A percentile compares a stretch with the other conserved stretches of the same genome.
These are phyloP conservation scores for Cercospora zeina DNA, from an alignment of 2,329 filamentous ascomycete species.

Conservation along the genomic window DNA sequence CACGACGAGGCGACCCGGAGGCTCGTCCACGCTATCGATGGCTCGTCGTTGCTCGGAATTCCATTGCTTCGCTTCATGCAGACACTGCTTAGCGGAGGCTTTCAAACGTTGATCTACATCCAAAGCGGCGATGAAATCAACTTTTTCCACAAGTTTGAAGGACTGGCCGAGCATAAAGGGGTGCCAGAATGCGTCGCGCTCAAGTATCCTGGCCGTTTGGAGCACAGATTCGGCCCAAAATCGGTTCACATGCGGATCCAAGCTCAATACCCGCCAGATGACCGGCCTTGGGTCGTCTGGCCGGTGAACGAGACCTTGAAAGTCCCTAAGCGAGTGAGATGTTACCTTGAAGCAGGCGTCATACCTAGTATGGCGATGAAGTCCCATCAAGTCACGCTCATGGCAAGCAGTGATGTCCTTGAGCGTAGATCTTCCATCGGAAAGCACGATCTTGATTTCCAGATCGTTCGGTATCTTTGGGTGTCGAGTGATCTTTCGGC, in stretches of 20 bases:
- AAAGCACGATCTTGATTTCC: background rate
- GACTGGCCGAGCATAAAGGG: background rate
- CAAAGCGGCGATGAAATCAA: background rate
- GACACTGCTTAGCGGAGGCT: background rate
- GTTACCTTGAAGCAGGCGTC: background rate
- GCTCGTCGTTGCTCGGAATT: constrained; percentile 5
- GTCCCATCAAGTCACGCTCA: constrained; percentile 3
- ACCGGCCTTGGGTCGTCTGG: background rate
- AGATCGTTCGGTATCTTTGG: background rate
- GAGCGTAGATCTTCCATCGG: too few relatives aligned
- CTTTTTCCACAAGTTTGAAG: background rate
- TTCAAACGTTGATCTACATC: background rate
- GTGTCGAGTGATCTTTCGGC: background rate
- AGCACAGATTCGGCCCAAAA: background rate
- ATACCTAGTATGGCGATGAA: background rate
- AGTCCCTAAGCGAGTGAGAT: background rate
- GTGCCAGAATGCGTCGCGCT: background rate
- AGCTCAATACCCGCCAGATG: background rate
- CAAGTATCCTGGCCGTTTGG: background rate
- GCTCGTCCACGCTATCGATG: background rate
- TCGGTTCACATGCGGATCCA: background rate
- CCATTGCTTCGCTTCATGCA: background rate
- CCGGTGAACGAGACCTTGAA: background rate
- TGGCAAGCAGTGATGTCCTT: background rate
- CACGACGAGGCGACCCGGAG: background rate